Percentiles rank a stretch among this genome's conserved stretches.
phyloP scores from a whole-genome alignment of 805 yeast genomes.

The Ogataea wickerhamii region DNA sequence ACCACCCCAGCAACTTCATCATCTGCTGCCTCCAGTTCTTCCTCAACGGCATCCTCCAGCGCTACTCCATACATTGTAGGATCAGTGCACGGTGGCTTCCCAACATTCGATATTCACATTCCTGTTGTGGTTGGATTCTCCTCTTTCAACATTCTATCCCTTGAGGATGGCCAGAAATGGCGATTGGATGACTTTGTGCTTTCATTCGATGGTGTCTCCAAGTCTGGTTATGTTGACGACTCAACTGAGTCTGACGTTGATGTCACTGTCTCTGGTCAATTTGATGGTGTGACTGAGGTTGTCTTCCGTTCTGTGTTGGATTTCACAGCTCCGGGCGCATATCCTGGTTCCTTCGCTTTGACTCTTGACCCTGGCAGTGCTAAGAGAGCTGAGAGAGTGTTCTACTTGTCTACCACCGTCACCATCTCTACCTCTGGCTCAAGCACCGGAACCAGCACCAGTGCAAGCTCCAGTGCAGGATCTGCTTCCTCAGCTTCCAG shows the following conservation, averaged over 20 bases:
- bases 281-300: constrained; percentile 9
- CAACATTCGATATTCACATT: constrained; percentile 18
- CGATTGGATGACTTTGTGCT: constrained; percentile 7
- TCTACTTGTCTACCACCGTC: constrained; percentile 24
- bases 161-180: constrained; percentile 14
- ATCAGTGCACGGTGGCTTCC: constrained; percentile 14
- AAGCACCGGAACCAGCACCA: constrained; percentile 5
- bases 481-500: constrained; percentile 3
- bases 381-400: constrained; percentile 24
- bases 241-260: constrained; percentile 17
- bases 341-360: constrained; percentile 20
- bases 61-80: constrained; percentile 20
- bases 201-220: constrained; percentile 8
- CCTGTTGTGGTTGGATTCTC: constrained; percentile 15
- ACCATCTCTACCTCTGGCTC: constrained; percentile 10
- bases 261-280: constrained; percentile 10
- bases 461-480: constrained; percentile 7
- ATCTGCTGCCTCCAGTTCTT: constrained; percentile 11
- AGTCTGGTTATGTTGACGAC: constrained; percentile 13
- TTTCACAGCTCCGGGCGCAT: constrained; percentile 15
- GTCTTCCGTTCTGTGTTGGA: constrained; percentile 18
- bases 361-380: constrained; percentile 17
- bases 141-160: constrained; percentile 15
- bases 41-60: not conserved
- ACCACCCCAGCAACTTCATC: constrained; percentile 8